Evolutionary conservation across 306 rosid genomes (phyloP), one percentile per base, ranked within the genome.

Genomic region (Canavalia ensiformis): DNA sequence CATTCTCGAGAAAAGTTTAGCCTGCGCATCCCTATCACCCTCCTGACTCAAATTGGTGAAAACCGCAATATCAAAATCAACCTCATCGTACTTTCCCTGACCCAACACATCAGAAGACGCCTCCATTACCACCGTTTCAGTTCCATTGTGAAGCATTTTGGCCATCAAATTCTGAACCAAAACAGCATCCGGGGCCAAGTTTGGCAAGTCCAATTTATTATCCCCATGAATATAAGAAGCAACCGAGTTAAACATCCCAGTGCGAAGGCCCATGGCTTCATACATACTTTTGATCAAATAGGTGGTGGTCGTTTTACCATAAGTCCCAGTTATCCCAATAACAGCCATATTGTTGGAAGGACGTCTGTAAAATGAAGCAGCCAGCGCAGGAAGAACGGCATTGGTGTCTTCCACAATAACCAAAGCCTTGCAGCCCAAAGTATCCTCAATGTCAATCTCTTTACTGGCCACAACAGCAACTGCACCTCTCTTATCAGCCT

Each of bases 401-500:
- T 86, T 88, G 0, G 97, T 95, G 57, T 95, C 99, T 49, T 95
- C 99, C 85, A 95, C 98, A 74, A 95, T 87, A 62, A 93, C 98
- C 89, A 93, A 88, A 72, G 99, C 99, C 89, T 91, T 93, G 63
- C 98, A 90, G 44, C 92, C 97, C 78, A 91, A 82, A 47, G 91
- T 93, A 54, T 90, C 96, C 84, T 93, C 93, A 64, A 95, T 89
- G n/a, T 89, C 92, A 78, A 93, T 90, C 93, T 93, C 99, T 82
- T 95, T 94, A 71, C 97, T 93, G 0, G 97, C 96, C 12, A 95
- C 97, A 33, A 95, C 94, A 31, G 98, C 99, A 49, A 95, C 89
- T 0, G 96, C 98, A 12, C 98, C 94, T 88, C 98, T 90, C 91
- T 95, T 95, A 84, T 91, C 94, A 81, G 99, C 98, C 88, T 95